Evolutionary conservation across 2,329 filamentous ascomycete genomes (phyloP).

Genomic region (Colletotrichum sp.): DNA sequence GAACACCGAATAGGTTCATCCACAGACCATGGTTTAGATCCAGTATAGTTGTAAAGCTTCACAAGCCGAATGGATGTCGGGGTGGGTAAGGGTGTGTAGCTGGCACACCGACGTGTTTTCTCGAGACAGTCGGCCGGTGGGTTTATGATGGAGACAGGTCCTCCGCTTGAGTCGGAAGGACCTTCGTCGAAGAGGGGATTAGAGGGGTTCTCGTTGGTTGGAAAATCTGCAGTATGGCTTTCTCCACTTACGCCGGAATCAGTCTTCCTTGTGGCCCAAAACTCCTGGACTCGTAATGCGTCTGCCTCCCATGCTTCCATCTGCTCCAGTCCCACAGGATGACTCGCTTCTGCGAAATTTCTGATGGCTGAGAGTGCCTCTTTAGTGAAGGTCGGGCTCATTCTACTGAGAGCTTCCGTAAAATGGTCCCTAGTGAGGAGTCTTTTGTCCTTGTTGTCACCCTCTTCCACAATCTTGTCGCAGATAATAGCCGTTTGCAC

Average conservation of each 20-base stretch:
- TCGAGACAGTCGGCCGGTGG: not conserved
- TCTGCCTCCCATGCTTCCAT: too few species aligned
- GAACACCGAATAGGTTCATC: not conserved
- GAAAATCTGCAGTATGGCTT: fast-evolving
- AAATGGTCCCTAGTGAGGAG: too few species aligned
- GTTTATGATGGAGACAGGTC: not conserved
- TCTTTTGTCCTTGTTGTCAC: too few species aligned
- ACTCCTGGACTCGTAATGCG: too few species aligned
- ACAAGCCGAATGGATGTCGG: not conserved
- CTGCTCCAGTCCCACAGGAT: too few species aligned
- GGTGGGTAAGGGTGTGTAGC: fast-evolving
- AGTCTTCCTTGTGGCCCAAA: too few species aligned
- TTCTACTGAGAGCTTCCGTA: too few species aligned
- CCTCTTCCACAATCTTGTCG: too few species aligned
- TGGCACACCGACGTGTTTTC: fast-evolving
- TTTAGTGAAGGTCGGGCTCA: too few species aligned
- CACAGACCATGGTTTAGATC: not conserved
- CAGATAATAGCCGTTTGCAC: too few species aligned
- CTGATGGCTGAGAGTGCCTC: too few species aligned
- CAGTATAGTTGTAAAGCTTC: not conserved
- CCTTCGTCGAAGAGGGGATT: not conserved
- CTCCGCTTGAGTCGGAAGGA: fast-evolving
- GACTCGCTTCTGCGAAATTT: too few species aligned
- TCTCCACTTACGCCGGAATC: not conserved
- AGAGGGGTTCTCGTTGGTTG: fast-evolving